phyloP scores from a whole-genome alignment of 441 rosid genomes.

The Populus hybrid region DNA sequence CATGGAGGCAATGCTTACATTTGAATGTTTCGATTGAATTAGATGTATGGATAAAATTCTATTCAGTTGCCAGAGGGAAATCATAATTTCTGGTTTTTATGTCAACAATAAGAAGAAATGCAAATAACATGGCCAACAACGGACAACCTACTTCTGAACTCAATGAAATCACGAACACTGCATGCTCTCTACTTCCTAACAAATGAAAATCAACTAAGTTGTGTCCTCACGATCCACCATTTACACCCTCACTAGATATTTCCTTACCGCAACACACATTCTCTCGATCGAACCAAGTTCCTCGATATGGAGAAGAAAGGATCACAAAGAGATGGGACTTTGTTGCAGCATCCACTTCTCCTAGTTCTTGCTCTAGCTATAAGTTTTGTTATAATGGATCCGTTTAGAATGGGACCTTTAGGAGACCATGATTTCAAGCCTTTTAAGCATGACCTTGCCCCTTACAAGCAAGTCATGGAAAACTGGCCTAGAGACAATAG shows the following conservation, averaged over 20 bases:
- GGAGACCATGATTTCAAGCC: conserved; percentile 79
- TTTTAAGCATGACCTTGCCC: conserved; percentile 81
- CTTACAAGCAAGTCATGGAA: conserved; percentile 76
- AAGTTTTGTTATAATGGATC: conserved; percentile 71
- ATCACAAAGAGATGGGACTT: conserved; percentile 31
- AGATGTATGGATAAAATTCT: too few relatives aligned
- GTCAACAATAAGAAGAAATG: conserved; percentile 13
- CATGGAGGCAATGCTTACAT: too few relatives aligned
- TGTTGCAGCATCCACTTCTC: conserved; percentile 54
- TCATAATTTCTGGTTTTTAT: too few relatives aligned
- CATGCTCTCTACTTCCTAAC: conserved; percentile 28
- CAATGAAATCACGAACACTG: conserved; percentile 34
- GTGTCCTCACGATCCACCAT: conserved; percentile 2
- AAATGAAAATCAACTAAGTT: conserved; percentile 5
- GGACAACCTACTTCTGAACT: conserved; percentile 46
- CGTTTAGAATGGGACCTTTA: conserved; percentile 68
- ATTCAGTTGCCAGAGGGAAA: too few relatives aligned
- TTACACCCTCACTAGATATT: background rate
- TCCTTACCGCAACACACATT: background rate
- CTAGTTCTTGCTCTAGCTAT: conserved; percentile 41
- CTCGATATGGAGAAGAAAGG: conserved; percentile 62
- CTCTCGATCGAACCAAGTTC: background rate
- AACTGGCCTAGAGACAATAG: conserved; percentile 85
- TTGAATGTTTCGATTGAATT: too few relatives aligned
- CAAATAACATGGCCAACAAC: conserved; percentile 31